phyloP scores from a whole-genome alignment of 2,329 filamentous ascomycete genomes.

The Polychaeton citri region DNA sequence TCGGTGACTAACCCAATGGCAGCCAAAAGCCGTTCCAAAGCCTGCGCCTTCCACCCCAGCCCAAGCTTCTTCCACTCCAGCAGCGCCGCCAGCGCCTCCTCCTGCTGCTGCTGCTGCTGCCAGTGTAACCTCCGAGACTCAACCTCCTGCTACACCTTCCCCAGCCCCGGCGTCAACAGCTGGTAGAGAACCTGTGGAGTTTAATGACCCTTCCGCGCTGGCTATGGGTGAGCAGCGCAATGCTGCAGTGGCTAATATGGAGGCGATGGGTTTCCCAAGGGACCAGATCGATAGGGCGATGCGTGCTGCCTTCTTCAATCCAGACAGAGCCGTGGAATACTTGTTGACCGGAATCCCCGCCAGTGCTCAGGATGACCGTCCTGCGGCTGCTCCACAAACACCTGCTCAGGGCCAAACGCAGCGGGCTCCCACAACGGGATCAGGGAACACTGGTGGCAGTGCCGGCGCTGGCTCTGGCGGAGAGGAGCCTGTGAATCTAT shows the following conservation, averaged over 20 bases:
- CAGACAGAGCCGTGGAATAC: slow-evolving; percentile 94
- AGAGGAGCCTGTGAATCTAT: slow-evolving; percentile 69
- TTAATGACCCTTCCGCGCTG: slow-evolving; percentile 67
- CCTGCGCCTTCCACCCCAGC: slow-evolving; percentile 44
- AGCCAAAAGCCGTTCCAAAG: slow-evolving; percentile 56
- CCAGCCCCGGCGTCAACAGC: slow-evolving; percentile 34
- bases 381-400: slow-evolving; percentile 22
- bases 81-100: slow-evolving; percentile 33
- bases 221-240: slow-evolving; percentile 73
- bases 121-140: slow-evolving; percentile 35
- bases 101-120: slow-evolving; percentile 46
- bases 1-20: slow-evolving; percentile 5
- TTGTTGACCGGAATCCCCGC: slow-evolving; percentile 87
- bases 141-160: slow-evolving; percentile 37
- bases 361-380: slow-evolving; percentile 58
- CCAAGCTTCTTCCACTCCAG: slow-evolving; percentile 21
- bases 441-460: slow-evolving; percentile 23
- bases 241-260: slow-evolving; percentile 80
- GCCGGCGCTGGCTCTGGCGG: slow-evolving; percentile 26
- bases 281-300: slow-evolving; percentile 84
- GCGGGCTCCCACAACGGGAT: slow-evolving; percentile 23
- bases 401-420: slow-evolving; percentile 26
- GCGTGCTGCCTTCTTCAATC: slow-evolving; percentile 93
- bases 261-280: slow-evolving; percentile 90
- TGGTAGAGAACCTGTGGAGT: slow-evolving; percentile 27